Base-by-base conservation (phyloP, 164 flowering plant genomes). In the Warburgia ugandensis region DNA sequence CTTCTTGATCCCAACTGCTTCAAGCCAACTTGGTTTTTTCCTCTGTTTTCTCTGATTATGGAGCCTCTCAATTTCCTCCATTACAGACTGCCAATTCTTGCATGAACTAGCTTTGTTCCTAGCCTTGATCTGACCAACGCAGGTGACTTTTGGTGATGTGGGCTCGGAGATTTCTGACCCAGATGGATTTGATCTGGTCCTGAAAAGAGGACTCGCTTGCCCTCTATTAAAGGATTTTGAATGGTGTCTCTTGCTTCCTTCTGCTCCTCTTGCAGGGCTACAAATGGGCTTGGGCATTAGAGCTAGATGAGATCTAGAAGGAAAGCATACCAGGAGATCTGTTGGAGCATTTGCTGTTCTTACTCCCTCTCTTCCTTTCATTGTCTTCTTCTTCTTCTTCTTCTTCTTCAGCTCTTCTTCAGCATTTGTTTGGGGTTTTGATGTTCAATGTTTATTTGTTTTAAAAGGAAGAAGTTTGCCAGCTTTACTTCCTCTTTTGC, bases 41-140 rank as follows among this genome's bases (percentile, higher is more conserved):
- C 68, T 71, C 2, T 42, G 51, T 10, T 69, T 65, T 35, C 59
- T 68, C 17, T 48, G 29, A 54, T 66, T 75, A 59, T 80, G 97
- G 28, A 91, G 63, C 60, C 74, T 79, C 66, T 86, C 97, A 26
- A 91, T 84, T 61, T 86, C 97, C 50, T 84, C 92, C 96, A 86
- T 87, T 9, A 91, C 94, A 1, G 94, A 79, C 49, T 86, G 87
- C 97, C 96, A 86, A 48, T 74, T 83, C 77, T 78, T 84, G 82
- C 89, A 79, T 0, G 80, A 39, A 6, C 62, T 41, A 0, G 68
- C 6, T 57, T 74, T 84, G 17, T 65, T 69, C 66, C 78, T 61
- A 29, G 78, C 79, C 58, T 86, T 87, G 61, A 86, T 81, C 79
- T 87, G 97, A 10, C 97, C 97, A 0, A 84, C 84, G 40, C 96